Evolutionary conservation across 2,329 filamentous ascomycete species (phyloP).

Genomic region (Atkinsonella texensis): DNA sequence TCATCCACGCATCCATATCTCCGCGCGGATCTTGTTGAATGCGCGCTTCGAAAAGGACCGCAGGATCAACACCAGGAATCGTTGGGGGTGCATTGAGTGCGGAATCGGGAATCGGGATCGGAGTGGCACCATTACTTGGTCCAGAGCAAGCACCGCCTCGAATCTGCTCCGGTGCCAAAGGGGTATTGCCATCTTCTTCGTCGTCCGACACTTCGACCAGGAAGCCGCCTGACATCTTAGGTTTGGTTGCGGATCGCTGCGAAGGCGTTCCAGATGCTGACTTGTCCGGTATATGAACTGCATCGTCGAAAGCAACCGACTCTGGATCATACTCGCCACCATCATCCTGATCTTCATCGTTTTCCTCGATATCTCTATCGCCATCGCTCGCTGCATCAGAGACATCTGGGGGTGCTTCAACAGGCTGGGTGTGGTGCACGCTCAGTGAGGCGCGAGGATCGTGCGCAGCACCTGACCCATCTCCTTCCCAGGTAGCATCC

Average conservation of each 20-base stretch:
- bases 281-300: constrained; percentile 24
- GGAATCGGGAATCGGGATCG: constrained; percentile 13
- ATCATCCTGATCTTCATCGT: constrained; percentile 40
- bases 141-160: constrained; percentile 9
- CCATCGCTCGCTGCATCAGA: constrained; percentile 37
- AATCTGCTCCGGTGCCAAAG: constrained; percentile 7
- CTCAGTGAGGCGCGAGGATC: constrained; percentile 45
- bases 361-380: constrained; percentile 35
- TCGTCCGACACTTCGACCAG: constrained; percentile 48
- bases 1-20: constrained; percentile 84
- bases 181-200: constrained; percentile 29
- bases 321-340: constrained; percentile 47
- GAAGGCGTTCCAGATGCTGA: constrained; percentile 15
- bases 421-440: constrained; percentile 36
- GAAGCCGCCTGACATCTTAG: constrained; percentile 48
- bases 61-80: constrained; percentile 47
- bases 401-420: constrained; percentile 35
- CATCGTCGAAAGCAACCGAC: constrained; percentile 34
- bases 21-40: constrained; percentile 87
- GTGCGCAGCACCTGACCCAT: constrained; percentile 42
- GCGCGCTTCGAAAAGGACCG: constrained; percentile 77
- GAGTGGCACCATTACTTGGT: constrained; percentile 9
- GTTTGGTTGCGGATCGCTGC: constrained; percentile 32
- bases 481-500: constrained; percentile 37
- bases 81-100: constrained; percentile 21